A percentile compares a stretch with the other conserved stretches of the same genome.
phyloP scores from a whole-genome alignment of 176 grass and related monocot genomes.

The Areca catechu region DNA sequence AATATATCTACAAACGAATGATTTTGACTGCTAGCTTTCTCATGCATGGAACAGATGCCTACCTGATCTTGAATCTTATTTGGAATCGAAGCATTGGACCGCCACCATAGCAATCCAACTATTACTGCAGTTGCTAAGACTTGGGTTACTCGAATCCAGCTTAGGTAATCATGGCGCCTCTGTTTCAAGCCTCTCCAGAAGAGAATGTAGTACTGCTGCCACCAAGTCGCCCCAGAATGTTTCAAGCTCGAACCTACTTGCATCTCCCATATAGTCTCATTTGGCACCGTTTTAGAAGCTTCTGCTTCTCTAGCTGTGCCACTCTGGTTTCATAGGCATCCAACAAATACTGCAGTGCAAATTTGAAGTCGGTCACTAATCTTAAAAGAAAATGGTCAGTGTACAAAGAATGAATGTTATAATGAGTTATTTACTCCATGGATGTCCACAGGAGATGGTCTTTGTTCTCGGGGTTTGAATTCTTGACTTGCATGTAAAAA shows the following conservation, averaged over 20 bases:
- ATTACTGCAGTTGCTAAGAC: constrained; percentile 81
- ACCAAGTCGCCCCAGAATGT: constrained; percentile 80
- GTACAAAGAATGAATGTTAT: background rate
- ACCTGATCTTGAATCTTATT: constrained; percentile 88
- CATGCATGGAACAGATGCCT: background rate
- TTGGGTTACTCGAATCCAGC: constrained; percentile 96
- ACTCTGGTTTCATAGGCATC: constrained; percentile 75
- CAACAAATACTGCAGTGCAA: constrained; percentile 49
- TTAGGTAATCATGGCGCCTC: constrained; percentile 83
- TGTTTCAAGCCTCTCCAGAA: constrained; percentile 89
- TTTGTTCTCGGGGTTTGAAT: constrained; percentile 35
- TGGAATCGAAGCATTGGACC: constrained; percentile 31
- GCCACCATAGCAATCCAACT: constrained; percentile 94
- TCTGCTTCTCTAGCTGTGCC: constrained; percentile 63
- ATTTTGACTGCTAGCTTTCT: too few species aligned
- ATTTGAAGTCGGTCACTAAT: too few species aligned
- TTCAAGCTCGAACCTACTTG: constrained; percentile 42
- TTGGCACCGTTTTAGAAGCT: constrained; percentile 37
- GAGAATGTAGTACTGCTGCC: constrained; percentile 78
- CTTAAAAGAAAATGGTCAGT: too few species aligned
- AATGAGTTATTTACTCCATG: constrained; percentile 52
- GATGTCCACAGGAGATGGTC: constrained; percentile 88
- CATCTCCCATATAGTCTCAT: constrained; percentile 24
- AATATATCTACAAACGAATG: too few species aligned
- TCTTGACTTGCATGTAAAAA: constrained; percentile 59